Evolutionary conservation across 352 stramenopile species (phyloP), one percentile per base, ranked within the genome.

Genomic region (Globisporangium irregulare): DNA sequence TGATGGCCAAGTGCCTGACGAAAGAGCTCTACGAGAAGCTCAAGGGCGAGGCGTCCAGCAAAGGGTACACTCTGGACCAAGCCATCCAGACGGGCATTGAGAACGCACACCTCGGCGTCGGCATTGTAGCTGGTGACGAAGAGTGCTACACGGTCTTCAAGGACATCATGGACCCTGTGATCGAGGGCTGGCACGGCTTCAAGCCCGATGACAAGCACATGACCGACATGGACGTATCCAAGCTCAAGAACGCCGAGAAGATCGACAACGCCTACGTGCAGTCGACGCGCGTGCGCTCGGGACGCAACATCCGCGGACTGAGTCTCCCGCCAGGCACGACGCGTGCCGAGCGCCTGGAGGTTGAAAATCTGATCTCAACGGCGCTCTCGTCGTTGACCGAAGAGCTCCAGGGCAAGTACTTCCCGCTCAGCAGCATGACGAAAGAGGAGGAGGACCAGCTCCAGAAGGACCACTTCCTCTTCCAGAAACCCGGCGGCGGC

Each of bases 401-500:
- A 2, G 87, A 95, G 51, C 79, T 94, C 5, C 74, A 90, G 59
- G 93, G 94, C 48, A 94, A 88, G 59, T 98, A 97, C 72, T 83
- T 90, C 43, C 82, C 89, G 15, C 74, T 98, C 1, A 88, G 87
- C 63, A 83, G 81, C 62, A 97, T 98, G 87, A 94, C 87, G 0
- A 94, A 95, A 65, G 82, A 94, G 43, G 82, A 97, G 62, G 91
- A 97, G 63, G 81, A 97, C 24, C 89, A 98, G 76, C 79, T 98
- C 6, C 91, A 97, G 50, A 80, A 89, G 62, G 84, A 95, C 14
- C 92, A 97, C 67, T 96, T 98, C 67, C 68, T 98, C 1, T 98
- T 98, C 73, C 88, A 98, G 55, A 97, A 98, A 76, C 94, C 94
- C 0, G 91, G 95, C 4, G 89, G 93, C 2, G 86, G 84, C 22